Conservation (phyloP, 176 grass and related monocot genomes). For the Triticum dicoccoides region DNA sequence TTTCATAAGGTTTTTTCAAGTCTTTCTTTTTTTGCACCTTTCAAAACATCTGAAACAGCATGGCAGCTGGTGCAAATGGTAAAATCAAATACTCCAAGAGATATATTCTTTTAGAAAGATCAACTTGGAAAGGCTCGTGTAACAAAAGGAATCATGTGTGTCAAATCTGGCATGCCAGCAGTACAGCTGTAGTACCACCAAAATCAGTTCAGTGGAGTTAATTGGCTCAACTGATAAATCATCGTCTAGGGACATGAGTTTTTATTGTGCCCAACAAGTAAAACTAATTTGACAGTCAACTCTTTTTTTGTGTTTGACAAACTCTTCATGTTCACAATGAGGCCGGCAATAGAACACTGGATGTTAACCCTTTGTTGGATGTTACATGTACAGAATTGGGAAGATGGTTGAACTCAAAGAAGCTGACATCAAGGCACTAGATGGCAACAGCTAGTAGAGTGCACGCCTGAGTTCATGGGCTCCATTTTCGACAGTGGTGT, state of each 20-base stretch:
- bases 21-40: not conserved
- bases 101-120: not conserved
- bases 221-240: not conserved
- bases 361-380: conserved; percentile 26
- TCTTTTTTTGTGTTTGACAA: not conserved
- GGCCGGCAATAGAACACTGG: not conserved
- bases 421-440: conserved; percentile 77
- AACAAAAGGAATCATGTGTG: too few relatives aligned
- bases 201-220: not conserved
- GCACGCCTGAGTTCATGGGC: not conserved
- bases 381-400: conserved; percentile 55
- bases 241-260: not conserved
- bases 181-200: too few relatives aligned
- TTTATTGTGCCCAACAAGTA: not conserved
- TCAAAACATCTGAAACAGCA: not conserved
- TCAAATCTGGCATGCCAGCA: too few relatives aligned
- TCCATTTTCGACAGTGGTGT: not conserved
- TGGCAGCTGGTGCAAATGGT: not conserved
- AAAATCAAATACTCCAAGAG: not conserved
- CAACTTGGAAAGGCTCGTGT: not conserved
- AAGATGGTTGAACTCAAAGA: conserved; percentile 86
- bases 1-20: not conserved
- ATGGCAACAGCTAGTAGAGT: conserved; percentile 46
- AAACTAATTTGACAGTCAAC: not conserved
- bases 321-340: not conserved